Evolutionary conservation across 1,284 basidiomycete species (phyloP), one percentile per base, ranked within the genome.

Genomic region (Pseudozyma flocculosa): DNA sequence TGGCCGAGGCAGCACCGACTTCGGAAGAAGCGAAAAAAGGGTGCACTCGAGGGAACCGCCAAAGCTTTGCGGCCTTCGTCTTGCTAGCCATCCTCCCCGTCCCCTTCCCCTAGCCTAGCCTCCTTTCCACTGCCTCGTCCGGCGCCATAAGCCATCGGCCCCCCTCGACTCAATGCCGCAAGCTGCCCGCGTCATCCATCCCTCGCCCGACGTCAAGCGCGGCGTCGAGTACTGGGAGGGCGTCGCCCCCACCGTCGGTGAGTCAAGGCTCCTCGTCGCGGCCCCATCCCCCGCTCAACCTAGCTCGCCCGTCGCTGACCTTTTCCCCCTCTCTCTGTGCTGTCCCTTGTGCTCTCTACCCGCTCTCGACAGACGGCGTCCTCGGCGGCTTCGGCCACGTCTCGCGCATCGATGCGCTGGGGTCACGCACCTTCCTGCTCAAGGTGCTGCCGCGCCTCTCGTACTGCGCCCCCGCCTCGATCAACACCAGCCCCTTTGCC

Each of bases 221-320:
- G 75, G 75, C 17, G 64, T 78, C 1, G 52, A 71, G 24, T 78
- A 78, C 54, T 78, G 75, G 75, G 51, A 76, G 40, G 57, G 66
- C 13, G 73, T 76, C 14, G 63, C 70, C 11, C 69, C 75, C 0
- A 78, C 70, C 38, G 75, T 78, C 15, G 37, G 37, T 38, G 19
- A 22, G n/a, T 47, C 36, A 4, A 37, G 15, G 14, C 36, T 19
- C 18, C 7, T 37, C 36, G 7, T 37, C 36, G 7, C 11, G 26
- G 11, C 5, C 7, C 26, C 26, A 29, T 5, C 26, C 26, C 7
- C 11, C 26, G n/a, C n/a, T n/a, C n/a, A n/a, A n/a, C n/a, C n/a
- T n/a, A n/a, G n/a, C n/a, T n/a, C n/a, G n/a, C n/a, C n/a, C n/a
- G n/a, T 29, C 26, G 26, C 26, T 37, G 36, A 37, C 36, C 36